Conservation (phyloP, 148 eudicot genomes). For the Heliamphora exappendiculata region DNA sequence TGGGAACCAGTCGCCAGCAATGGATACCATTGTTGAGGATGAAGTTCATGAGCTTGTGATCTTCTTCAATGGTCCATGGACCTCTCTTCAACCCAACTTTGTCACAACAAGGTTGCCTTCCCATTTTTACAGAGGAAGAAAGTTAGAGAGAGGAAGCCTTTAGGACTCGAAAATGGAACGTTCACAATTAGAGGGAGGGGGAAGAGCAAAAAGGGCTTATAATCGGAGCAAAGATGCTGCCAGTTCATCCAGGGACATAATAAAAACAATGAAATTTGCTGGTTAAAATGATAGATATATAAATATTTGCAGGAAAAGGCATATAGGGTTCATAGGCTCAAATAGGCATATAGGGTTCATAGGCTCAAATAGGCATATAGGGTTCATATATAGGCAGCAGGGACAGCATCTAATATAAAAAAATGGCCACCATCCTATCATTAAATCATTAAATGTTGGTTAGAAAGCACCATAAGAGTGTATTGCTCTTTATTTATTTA, state of each 20-base stretch:
- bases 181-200: not conserved
- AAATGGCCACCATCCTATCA: not conserved
- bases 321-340: conserved; percentile 7
- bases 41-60: conserved; percentile 57
- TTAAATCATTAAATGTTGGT: too few species aligned
- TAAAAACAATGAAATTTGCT: conserved; percentile 21
- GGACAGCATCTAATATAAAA: not conserved
- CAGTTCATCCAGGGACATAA: conserved; percentile 30
- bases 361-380: too few species aligned
- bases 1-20: conserved; percentile 69
- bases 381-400: too few species aligned
- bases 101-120: conserved; percentile 80
- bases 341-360: conserved; percentile 9
- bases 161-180: not conserved
- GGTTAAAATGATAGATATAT: conserved; percentile 17
- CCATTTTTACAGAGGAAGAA: conserved; percentile 30
- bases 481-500: too few species aligned
- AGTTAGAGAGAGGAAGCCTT: not conserved
- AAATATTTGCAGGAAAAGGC: not conserved
- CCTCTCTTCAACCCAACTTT: conserved; percentile 70
- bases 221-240: conserved; percentile 39
- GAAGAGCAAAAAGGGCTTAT: conserved; percentile 23
- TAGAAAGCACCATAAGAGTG: too few species aligned
- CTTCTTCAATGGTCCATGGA: conserved; percentile 84
- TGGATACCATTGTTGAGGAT: conserved; percentile 60